These are phyloP conservation scores for Gonapodya sp. DNA, from an alignment of 192 early-diverging fungal species.

Conservation along the genomic window DNA sequence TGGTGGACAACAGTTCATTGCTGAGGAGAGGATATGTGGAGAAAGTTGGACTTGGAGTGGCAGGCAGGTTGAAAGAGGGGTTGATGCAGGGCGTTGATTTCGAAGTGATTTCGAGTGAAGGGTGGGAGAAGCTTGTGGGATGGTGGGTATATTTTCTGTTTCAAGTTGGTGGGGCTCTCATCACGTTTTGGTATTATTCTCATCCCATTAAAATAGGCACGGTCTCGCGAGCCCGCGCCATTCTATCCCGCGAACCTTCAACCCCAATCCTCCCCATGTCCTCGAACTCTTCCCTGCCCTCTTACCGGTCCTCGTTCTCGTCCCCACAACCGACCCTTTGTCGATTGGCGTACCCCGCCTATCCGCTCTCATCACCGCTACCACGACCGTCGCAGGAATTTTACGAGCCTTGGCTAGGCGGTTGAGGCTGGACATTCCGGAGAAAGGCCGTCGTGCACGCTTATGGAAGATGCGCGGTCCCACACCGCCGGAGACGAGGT, in stretches of 20 bases:
- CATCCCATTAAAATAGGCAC: too few relatives aligned
- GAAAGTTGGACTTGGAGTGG: background rate
- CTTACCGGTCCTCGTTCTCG: background rate
- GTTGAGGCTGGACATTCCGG: background rate
- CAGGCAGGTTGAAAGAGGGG: background rate
- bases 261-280: background rate
- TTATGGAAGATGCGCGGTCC: background rate
- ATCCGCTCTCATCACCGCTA: background rate
- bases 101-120: background rate
- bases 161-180: too few relatives aligned
- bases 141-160: too few relatives aligned
- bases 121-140: background rate
- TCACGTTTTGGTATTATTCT: background rate
- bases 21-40: background rate
- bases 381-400: background rate
- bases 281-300: background rate
- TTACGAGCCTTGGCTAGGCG: background rate
- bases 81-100: background rate
- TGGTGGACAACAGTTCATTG: background rate
- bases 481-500: background rate
- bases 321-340: background rate
- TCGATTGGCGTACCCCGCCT: background rate
- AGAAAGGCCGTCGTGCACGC: background rate
- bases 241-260: background rate
- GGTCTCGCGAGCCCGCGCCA: background rate